Percentiles rank a stretch among this genome's conserved stretches.
phyloP scores from a whole-genome alignment of 1,139 yeast species.

The Yamadazyma mexicana region DNA sequence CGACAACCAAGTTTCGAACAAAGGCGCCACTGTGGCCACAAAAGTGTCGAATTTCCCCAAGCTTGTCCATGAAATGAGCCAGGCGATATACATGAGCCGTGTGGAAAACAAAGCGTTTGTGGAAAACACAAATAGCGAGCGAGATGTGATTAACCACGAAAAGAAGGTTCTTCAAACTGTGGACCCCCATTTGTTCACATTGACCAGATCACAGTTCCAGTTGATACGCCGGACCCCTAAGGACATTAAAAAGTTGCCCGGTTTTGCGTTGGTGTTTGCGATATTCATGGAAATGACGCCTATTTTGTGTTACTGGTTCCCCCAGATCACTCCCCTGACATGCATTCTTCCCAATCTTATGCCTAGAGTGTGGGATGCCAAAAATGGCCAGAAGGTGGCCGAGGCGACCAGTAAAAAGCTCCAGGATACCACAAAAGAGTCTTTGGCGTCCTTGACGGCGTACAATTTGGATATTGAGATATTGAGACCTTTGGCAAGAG shows the following conservation, averaged over 20 bases:
- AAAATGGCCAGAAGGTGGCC: constrained; percentile 9
- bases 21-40: constrained; percentile 26
- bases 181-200: constrained; percentile 23
- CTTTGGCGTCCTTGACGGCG: constrained; percentile 40
- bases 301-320: constrained; percentile 54
- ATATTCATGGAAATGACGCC: constrained; percentile 69
- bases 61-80: constrained; percentile 37
- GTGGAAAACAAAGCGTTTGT: constrained; percentile 24
- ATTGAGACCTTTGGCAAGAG: constrained; percentile 29
- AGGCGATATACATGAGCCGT: constrained; percentile 30
- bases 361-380: constrained; percentile 35
- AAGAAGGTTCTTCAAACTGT: constrained; percentile 5
- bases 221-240: constrained; percentile 54
- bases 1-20: constrained; percentile 23
- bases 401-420: constrained; percentile 9
- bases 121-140: constrained; percentile 14
- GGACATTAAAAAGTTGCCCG: constrained; percentile 62
- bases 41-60: constrained; percentile 26
- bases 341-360: constrained; percentile 59
- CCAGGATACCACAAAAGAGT: constrained; percentile 13
- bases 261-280: constrained; percentile 57
- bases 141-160: constrained; percentile 16
- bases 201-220: constrained; percentile 58
- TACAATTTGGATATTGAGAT: constrained; percentile 40
- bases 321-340: constrained; percentile 67